Conservation (phyloP, 176 grass and related monocot species). For the Alloteropsis semialata region DNA sequence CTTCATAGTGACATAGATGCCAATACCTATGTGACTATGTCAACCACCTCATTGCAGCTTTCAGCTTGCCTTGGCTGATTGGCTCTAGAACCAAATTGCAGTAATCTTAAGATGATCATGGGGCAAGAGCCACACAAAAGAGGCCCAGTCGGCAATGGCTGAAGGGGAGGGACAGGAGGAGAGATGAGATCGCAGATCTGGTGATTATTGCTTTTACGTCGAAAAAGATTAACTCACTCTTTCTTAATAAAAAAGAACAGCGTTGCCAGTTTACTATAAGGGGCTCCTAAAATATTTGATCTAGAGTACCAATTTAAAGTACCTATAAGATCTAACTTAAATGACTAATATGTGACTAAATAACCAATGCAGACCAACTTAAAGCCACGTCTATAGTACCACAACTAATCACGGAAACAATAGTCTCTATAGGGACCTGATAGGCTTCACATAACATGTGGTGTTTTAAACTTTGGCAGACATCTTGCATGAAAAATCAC, state of each 20-base stretch:
- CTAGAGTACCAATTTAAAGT: background rate
- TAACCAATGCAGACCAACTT: background rate
- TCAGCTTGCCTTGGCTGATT: background rate
- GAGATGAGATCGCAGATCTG: background rate
- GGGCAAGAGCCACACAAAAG: background rate
- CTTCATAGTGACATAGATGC: background rate
- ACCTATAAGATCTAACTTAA: background rate
- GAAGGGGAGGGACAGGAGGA: background rate
- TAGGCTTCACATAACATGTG: background rate
- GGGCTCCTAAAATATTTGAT: background rate
- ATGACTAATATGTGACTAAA: background rate
- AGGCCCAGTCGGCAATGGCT: background rate
- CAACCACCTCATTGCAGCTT: background rate
- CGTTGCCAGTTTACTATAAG: background rate
- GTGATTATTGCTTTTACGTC: background rate
- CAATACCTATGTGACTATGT: background rate
- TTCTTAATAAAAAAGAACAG: background rate
- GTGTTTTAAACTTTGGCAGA: background rate
- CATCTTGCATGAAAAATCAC: background rate
- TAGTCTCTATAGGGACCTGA: background rate
- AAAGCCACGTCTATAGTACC: background rate
- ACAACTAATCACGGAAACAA: background rate
- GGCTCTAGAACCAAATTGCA: background rate
- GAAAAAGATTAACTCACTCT: background rate
- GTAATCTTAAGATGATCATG: background rate